Base-by-base conservation (phyloP, 1,284 basidiomycete species). In the Pterulicium gracile region DNA sequence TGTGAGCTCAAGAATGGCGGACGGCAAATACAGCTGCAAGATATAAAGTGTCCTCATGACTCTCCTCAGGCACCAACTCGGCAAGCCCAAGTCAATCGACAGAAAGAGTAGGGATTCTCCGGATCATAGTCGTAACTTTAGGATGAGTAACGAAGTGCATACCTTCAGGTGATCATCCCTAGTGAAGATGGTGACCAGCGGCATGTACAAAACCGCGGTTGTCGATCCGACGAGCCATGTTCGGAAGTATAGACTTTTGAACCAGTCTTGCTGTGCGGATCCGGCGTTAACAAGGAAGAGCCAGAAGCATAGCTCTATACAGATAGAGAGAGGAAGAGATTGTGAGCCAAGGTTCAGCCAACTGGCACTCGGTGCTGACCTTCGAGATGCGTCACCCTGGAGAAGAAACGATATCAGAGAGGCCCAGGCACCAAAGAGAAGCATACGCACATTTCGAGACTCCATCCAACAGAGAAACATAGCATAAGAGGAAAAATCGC, bases 221-320 rank as follows among this genome's bases (percentile, higher is more conserved):
- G 64, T 36, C 3, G 83, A 83, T 7, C 85, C 85, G 22, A 70
- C 52, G 10, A 73, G 61, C 85, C 86, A 88, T 3, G 64, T 64
- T 56, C 72, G 81, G 68, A 86, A 88, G 54, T 85, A 85, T 23
- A 64, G 50, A 53, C 75, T 83, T n/a, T 64, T 63, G 64, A 88
- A 88, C 85, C 85, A 88, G 54, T 84, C 73, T 54, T 75, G 75
- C 50, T 80, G 75, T 0, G 61, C 60, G 0, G 77, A 69, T 10
- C 72, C 67, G 1, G 81, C 67, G 50, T 81, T 81, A 43, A 88
- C 65, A 32, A 88, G 73, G 65, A 86, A 88, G 14, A 86, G 63
- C 84, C 85, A 88, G 58, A 88, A 88, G 54, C 81, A 87, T 1
- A 88, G 68, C 55, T 88, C 85, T 83, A 50, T 10, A 44, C n/a